Evolutionary conservation across 768 basidiomycete genomes (phyloP).

Genomic region (Tylopilus rubrobrunneus): DNA sequence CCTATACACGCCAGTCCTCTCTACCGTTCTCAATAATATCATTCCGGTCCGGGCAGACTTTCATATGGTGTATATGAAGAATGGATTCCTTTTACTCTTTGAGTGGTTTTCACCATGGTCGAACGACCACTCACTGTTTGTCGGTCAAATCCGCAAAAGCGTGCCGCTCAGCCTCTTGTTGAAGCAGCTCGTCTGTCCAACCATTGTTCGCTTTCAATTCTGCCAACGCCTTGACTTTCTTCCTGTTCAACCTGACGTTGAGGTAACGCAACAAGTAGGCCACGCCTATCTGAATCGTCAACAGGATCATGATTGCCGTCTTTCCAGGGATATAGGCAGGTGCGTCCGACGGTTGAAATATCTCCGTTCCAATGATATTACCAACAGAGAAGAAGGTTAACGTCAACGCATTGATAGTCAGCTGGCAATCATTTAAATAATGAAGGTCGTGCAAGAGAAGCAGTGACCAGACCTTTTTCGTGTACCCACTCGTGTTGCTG

Average conservation of each 20-base stretch:
- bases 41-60: background rate
- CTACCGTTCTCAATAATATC: background rate
- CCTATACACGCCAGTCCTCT: slow-evolving; percentile 14
- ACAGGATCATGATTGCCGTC: background rate
- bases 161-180: slow-evolving; percentile 9
- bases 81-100: slow-evolving; percentile 25
- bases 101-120: background rate
- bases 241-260: slow-evolving; percentile 23
- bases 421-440: slow-evolving; percentile 1
- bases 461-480: slow-evolving; percentile 17
- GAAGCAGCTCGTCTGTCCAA: slow-evolving; percentile 13
- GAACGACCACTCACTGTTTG: slow-evolving; percentile 14
- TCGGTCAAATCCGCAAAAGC: slow-evolving; percentile 30
- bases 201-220: slow-evolving; percentile 13
- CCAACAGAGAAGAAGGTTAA: slow-evolving; percentile 14
- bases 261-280: slow-evolving; percentile 12
- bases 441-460: background rate
- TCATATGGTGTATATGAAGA: slow-evolving; percentile 33
- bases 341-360: slow-evolving; percentile 25
- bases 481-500: slow-evolving; percentile 23
- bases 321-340: background rate
- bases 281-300: slow-evolving; percentile 6
- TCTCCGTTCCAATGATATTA: slow-evolving; percentile 1
- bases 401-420: slow-evolving; percentile 16
- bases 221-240: slow-evolving; percentile 13